These are phyloP conservation scores for Pyrus pyrifolia DNA, from an alignment of 306 rosid genomes.

Conservation along the genomic window DNA sequence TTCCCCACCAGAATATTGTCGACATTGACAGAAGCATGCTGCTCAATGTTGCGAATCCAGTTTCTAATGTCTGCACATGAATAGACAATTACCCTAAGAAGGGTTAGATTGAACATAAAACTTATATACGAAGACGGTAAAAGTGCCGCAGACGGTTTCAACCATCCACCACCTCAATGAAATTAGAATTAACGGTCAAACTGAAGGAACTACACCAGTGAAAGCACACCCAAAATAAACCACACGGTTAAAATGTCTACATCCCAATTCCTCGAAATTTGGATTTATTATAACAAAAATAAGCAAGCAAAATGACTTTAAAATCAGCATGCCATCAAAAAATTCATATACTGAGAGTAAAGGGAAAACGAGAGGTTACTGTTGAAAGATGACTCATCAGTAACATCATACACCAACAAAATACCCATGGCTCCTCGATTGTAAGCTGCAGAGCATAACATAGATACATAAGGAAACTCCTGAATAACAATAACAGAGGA, in stretches of 20 bases:
- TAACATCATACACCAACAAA: slow-evolving; percentile 78
- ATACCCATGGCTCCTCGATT: slow-evolving; percentile 92
- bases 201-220: background rate
- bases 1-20: slow-evolving; percentile 75
- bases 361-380: slow-evolving; percentile 39
- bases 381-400: slow-evolving; percentile 79
- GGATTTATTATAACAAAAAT: background rate
- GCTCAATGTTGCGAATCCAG: slow-evolving; percentile 87
- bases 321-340: slow-evolving; percentile 8
- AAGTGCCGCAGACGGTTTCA: background rate
- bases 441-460: slow-evolving; percentile 56
- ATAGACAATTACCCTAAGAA: slow-evolving; percentile 8
- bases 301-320: background rate
- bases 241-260: background rate
- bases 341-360: slow-evolving; percentile 17
- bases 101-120: background rate
- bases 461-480: slow-evolving; percentile 7
- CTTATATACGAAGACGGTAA: background rate
- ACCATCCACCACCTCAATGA: background rate
- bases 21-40: slow-evolving; percentile 79
- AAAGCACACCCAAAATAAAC: background rate
- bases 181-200: background rate
- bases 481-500: background rate
- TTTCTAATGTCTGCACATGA: slow-evolving; percentile 62
- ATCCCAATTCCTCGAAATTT: background rate